These are phyloP conservation scores for Casuarina glauca DNA, from an alignment of 306 rosid species.

Conservation along the genomic window DNA sequence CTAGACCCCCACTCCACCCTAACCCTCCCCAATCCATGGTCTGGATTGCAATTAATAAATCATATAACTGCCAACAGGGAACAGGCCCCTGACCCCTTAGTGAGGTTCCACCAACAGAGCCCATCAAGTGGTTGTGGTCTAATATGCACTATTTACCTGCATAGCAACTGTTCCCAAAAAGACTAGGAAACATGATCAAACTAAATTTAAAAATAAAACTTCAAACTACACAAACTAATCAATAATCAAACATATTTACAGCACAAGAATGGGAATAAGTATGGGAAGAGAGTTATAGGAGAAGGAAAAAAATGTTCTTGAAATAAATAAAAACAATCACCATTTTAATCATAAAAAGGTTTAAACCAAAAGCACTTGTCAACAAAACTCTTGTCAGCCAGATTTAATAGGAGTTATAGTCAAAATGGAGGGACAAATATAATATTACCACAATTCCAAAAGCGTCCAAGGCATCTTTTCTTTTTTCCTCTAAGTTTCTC, in stretches of 20 bases:
- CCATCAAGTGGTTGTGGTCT: conserved; percentile 6
- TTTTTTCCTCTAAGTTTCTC: not conserved
- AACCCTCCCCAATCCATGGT: not conserved
- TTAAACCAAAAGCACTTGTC: not conserved
- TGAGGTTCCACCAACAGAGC: not conserved
- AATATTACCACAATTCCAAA: not conserved
- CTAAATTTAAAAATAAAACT: not conserved
- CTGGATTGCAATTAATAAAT: not conserved
- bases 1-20: not conserved
- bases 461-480: not conserved
- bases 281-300: not conserved
- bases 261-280: not conserved
- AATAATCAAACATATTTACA: not conserved
- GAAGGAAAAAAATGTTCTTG: too few relatives aligned
- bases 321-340: too few relatives aligned
- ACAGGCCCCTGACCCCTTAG: not conserved
- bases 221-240: not conserved
- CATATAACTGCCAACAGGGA: not conserved
- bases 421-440: not conserved
- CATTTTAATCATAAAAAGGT: not conserved
- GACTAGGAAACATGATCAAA: not conserved
- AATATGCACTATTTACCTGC: not conserved
- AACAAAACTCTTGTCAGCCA: not conserved
- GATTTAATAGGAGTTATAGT: not conserved
- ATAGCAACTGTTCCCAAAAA: not conserved